Percentiles rank a stretch among this genome's conserved stretches.
Evolutionary conservation across 2,329 filamentous ascomycete genomes (phyloP).

Genomic region (Mycosphaerella sp.): DNA sequence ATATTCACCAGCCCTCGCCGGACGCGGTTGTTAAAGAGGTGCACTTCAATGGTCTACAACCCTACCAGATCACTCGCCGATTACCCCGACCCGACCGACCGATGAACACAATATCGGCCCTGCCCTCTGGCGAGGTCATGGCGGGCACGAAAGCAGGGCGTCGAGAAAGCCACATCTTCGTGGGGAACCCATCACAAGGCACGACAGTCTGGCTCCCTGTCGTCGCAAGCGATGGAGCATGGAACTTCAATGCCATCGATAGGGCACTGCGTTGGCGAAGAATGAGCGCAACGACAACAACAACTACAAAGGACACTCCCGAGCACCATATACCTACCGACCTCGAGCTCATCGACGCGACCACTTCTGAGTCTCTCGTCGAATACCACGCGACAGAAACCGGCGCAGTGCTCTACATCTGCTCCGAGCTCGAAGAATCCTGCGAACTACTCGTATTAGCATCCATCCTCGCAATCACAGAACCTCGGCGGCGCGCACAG

Average conservation of each 20-base stretch:
- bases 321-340: background rate
- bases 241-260: conserved; percentile 1
- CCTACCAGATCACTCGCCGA: conserved; percentile 1
- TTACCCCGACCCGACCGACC: background rate
- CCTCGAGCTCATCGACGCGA: background rate
- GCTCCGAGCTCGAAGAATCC: background rate
- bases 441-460: conserved; percentile 1
- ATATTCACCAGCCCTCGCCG: background rate
- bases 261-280: background rate
- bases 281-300: background rate
- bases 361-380: background rate
- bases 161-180: conserved; percentile 6
- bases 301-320: too few species aligned
- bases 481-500: background rate
- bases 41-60: conserved; percentile 4
- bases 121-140: background rate
- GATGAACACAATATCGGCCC: conserved; percentile 1
- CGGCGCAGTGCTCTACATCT: background rate
- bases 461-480: conserved; percentile 1
- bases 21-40: background rate
- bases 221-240: background rate
- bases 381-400: background rate
- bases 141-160: conserved; percentile 4
- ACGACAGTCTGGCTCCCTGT: conserved; percentile 5
- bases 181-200: background rate